Evolutionary conservation across 1,284 basidiomycete genomes (phyloP).

Genomic region (Violaceomyces palustris): DNA sequence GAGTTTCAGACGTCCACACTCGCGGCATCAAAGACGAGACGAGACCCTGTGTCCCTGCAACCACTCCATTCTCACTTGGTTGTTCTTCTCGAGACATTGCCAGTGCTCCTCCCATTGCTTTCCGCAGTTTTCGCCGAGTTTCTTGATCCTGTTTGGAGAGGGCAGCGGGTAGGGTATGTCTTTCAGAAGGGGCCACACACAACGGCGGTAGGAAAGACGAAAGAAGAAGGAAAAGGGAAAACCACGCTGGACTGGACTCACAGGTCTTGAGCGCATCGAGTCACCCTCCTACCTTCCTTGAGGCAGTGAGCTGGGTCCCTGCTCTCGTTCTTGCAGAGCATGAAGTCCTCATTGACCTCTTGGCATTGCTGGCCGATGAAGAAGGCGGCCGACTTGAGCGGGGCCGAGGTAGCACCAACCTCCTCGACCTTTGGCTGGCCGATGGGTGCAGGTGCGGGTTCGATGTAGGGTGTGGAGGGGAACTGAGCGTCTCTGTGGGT

Average conservation of each 20-base stretch:
- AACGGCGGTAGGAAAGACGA: neutral
- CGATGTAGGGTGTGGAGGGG: slow-evolving; percentile 49
- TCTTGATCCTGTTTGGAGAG: slow-evolving; percentile 65
- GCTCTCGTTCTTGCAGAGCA: slow-evolving; percentile 95
- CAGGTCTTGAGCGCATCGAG: slow-evolving; percentile 90
- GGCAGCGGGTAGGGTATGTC: too few relatives aligned
- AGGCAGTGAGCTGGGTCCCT: slow-evolving; percentile 86
- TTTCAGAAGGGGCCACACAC: too few relatives aligned
- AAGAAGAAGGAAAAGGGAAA: neutral
- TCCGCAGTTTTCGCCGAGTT: slow-evolving; percentile 87
- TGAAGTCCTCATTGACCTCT: slow-evolving; percentile 98
- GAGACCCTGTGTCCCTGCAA: neutral
- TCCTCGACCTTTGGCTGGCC: slow-evolving; percentile 73
- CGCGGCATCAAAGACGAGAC: neutral
- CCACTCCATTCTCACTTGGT: slow-evolving; percentile 67
- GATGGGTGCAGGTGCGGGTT: slow-evolving; percentile 44
- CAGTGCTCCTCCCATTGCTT: slow-evolving; percentile 87
- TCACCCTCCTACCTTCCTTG: slow-evolving; percentile 92
- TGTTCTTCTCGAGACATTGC: slow-evolving; percentile 89
- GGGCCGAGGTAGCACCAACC: slow-evolving; percentile 84
- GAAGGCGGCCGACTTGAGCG: slow-evolving; percentile 92
- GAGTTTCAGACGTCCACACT: neutral
- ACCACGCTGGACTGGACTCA: slow-evolving; percentile 56
- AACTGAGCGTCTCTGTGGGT: slow-evolving; percentile 51
- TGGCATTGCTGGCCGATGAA: slow-evolving; percentile 95